These are phyloP conservation scores for Barnettozyma californica DNA, from an alignment of 805 yeast species.

Conservation along the genomic window DNA sequence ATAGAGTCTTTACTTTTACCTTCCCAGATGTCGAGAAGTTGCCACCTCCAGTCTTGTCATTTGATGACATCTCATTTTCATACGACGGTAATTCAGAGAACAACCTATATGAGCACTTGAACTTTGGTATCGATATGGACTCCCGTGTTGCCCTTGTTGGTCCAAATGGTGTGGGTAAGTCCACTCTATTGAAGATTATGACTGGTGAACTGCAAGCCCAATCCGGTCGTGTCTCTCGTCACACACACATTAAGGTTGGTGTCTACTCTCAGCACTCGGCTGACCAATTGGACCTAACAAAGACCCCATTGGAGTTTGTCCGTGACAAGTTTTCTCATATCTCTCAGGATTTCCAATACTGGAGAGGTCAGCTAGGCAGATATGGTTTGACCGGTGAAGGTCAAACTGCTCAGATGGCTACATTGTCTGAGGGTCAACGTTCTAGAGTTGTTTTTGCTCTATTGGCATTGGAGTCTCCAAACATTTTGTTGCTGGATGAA, in stretches of 20 bases:
- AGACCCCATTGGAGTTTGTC: slow-evolving; percentile 93
- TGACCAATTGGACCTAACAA: slow-evolving; percentile 94
- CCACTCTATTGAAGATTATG: slow-evolving; percentile 92
- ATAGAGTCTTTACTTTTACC: slow-evolving; percentile 88
- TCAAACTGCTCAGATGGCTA: slow-evolving; percentile 98
- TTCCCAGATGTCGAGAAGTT: slow-evolving; percentile 95
- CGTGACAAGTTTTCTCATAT: slow-evolving; percentile 86
- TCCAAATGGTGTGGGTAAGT: slow-evolving; percentile 99
- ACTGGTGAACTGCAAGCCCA: slow-evolving; percentile 91
- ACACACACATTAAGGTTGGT: slow-evolving; percentile 96
- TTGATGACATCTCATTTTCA: slow-evolving; percentile 90
- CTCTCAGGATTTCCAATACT: slow-evolving; percentile 97
- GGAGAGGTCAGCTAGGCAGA: slow-evolving; percentile 97
- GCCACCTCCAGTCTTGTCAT: slow-evolving; percentile 97
- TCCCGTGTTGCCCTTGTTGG: slow-evolving; percentile 97
- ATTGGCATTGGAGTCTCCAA: slow-evolving; percentile 92
- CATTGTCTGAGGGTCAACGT: slow-evolving; percentile 98
- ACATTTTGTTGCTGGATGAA: slow-evolving; percentile 92
- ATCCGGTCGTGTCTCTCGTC: slow-evolving; percentile 93
- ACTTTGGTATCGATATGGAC: slow-evolving; percentile 99
- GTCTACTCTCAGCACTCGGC: slow-evolving; percentile 99
- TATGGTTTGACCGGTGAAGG: slow-evolving; percentile 98
- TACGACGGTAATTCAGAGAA: slow-evolving; percentile 81
- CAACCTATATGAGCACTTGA: slow-evolving; percentile 83
- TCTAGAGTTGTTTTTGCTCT: slow-evolving; percentile 97